phyloP scores from a whole-genome alignment of 805 yeast species.

The Ogataea angusta region DNA sequence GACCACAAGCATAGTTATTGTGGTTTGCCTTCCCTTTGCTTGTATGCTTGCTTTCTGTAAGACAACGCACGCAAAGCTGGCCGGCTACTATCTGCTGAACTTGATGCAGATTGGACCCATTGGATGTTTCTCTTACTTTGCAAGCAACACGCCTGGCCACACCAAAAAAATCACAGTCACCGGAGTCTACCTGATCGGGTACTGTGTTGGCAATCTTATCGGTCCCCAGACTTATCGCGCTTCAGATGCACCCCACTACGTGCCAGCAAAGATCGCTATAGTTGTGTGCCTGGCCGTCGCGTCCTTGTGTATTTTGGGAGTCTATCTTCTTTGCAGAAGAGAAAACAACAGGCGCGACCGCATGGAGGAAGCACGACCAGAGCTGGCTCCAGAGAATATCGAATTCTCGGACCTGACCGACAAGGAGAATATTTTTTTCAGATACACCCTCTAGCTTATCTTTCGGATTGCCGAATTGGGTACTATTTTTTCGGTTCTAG shows the following conservation, averaged over 20 bases:
- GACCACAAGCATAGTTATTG: slow-evolving; percentile 25
- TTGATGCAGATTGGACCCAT: slow-evolving; percentile 17
- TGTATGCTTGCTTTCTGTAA: slow-evolving; percentile 31
- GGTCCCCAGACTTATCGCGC: slow-evolving; percentile 71
- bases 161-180: slow-evolving; percentile 63
- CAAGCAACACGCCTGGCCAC: slow-evolving; percentile 54
- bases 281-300: slow-evolving; percentile 41
- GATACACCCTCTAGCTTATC: slow-evolving; percentile 35
- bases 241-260: slow-evolving; percentile 45
- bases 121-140: slow-evolving; percentile 23
- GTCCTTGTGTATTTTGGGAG: slow-evolving; percentile 5
- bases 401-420: slow-evolving; percentile 39
- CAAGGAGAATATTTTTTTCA: slow-evolving; percentile 51
- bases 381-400: slow-evolving; percentile 19
- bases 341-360: slow-evolving; percentile 44
- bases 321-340: slow-evolving; percentile 27
- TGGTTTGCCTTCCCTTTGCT: slow-evolving; percentile 22
- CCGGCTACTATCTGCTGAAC: slow-evolving; percentile 27
- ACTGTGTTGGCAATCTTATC: slow-evolving; percentile 60
- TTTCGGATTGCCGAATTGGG: background rate
- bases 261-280: slow-evolving; percentile 35
- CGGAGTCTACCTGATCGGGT: slow-evolving; percentile 55
- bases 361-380: slow-evolving; percentile 21
- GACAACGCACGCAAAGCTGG: slow-evolving; percentile 21
- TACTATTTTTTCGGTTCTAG: too few species aligned